phyloP scores from a whole-genome alignment of 2,329 filamentous ascomycete genomes.

The Colletotrichum sp. region DNA sequence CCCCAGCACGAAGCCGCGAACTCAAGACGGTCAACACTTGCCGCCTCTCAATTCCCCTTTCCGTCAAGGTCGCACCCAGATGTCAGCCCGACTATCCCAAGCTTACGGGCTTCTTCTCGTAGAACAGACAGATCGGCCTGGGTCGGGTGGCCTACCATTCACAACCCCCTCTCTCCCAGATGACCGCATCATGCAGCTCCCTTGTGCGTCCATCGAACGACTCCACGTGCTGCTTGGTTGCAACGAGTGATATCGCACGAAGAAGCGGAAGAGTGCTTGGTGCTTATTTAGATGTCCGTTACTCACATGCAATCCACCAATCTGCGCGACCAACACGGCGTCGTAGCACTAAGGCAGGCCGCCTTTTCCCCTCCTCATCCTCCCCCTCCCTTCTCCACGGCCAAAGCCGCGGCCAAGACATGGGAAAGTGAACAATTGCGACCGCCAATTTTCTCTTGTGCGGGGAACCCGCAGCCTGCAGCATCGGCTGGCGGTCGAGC shows the following conservation, averaged over 20 bases:
- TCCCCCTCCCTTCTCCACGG: neutral
- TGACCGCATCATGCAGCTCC: conserved; percentile 19
- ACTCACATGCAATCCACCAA: conserved; percentile 5
- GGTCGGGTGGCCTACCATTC: conserved; percentile 7
- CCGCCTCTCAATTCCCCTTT: neutral
- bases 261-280: neutral
- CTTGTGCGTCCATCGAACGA: conserved; percentile 1
- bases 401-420: conserved; percentile 10
- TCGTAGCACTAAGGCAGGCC: neutral
- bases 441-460: neutral
- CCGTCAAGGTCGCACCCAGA: neutral
- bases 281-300: conserved; percentile 13
- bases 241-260: neutral
- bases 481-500: neutral
- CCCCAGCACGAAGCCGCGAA: neutral
- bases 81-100: neutral
- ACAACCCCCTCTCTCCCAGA: neutral
- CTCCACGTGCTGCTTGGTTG: conserved; percentile 4
- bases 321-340: neutral
- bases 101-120: neutral
- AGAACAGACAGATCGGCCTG: neutral
- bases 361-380: neutral
- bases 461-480: neutral
- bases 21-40: neutral
- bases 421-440: conserved; percentile 4